phyloP scores from a whole-genome alignment of 116 monocot species.

The Zostera marina region DNA sequence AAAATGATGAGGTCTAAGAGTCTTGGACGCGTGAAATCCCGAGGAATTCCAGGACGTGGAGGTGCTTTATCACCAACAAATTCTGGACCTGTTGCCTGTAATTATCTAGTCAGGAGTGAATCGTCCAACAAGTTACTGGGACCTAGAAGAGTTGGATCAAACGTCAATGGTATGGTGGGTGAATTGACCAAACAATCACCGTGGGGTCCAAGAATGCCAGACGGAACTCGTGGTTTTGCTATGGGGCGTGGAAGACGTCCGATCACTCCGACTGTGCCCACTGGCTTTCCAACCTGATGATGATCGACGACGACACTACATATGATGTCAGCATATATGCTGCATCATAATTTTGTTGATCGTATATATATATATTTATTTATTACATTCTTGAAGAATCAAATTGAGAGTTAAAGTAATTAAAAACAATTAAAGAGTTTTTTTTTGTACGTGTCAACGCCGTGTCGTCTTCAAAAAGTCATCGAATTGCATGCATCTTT shows the following conservation, averaged over 20 bases:
- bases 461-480: too few relatives aligned
- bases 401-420: too few relatives aligned
- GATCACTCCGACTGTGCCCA: slow-evolving; percentile 7
- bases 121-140: slow-evolving; percentile 10
- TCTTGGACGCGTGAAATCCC: slow-evolving; percentile 2
- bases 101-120: slow-evolving; percentile 4
- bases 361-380: too few relatives aligned
- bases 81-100: not conserved
- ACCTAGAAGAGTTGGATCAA: slow-evolving; percentile 16
- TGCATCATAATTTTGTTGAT: too few relatives aligned
- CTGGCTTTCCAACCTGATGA: too few relatives aligned
- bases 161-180: not conserved
- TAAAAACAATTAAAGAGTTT: too few relatives aligned
- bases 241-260: slow-evolving; percentile 76
- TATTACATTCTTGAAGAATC: too few relatives aligned
- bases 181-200: slow-evolving; percentile 11
- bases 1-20: not conserved
- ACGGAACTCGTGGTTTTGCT: slow-evolving; percentile 83
- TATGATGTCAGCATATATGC: too few relatives aligned
- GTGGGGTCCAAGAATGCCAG: slow-evolving; percentile 57
- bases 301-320: too few relatives aligned
- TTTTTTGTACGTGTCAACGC: too few relatives aligned
- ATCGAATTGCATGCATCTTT: too few relatives aligned
- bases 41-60: slow-evolving; percentile 8
- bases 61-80: slow-evolving; percentile 10